These are phyloP conservation scores for Vigna trinervia DNA, from an alignment of 306 rosid genomes.

Conservation along the genomic window DNA sequence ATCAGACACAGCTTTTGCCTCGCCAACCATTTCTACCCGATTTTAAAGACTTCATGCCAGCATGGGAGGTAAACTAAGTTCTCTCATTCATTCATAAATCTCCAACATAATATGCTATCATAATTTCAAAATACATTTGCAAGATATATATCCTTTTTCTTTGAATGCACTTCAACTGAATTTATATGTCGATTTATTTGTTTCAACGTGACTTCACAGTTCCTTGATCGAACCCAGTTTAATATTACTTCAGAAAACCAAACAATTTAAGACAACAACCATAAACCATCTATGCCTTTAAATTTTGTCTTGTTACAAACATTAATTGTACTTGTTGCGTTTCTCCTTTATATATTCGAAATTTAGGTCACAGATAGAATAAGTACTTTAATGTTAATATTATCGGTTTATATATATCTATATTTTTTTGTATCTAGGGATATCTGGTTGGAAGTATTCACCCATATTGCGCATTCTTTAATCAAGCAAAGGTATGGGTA, in stretches of 20 bases:
- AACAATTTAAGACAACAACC: not conserved
- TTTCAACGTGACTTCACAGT: not conserved
- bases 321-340: not conserved
- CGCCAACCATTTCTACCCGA: not conserved
- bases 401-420: not conserved
- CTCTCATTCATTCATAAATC: not conserved
- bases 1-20: not conserved
- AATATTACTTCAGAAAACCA: not conserved
- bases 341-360: not conserved
- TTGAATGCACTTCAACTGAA: not conserved
- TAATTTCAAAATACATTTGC: not conserved
- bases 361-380: not conserved
- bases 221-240: not conserved
- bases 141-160: not conserved
- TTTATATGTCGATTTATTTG: not conserved
- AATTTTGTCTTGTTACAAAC: not conserved
- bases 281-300: not conserved
- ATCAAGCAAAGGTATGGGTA: not conserved
- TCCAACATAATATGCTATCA: not conserved
- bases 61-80: slow-evolving; percentile 12
- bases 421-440: not conserved
- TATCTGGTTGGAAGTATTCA: not conserved
- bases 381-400: not conserved
- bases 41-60: not conserved
- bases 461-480: not conserved